Evolutionary conservation across 345 rosid genomes (phyloP).

Genomic region (Bruguiera parviflora): DNA sequence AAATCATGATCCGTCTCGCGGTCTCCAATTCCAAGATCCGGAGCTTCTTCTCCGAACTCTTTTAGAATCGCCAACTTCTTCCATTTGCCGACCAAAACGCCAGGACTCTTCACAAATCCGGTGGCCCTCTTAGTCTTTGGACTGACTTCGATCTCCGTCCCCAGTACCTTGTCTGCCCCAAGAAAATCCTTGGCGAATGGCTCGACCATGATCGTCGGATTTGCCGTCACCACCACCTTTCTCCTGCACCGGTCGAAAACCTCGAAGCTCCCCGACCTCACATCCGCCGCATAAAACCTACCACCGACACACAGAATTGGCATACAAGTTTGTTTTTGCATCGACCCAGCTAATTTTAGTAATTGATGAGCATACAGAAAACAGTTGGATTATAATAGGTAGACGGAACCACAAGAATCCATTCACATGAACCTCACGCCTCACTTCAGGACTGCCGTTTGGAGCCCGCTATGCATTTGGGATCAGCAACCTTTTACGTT

Average conservation of each 20-base stretch:
- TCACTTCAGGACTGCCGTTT: too few species aligned
- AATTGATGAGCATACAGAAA: too few species aligned
- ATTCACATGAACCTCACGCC: not conserved
- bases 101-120: slow-evolving; percentile 84
- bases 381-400: too few species aligned
- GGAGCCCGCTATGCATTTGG: too few species aligned
- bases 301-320: not conserved
- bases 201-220: slow-evolving; percentile 88
- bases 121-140: slow-evolving; percentile 73
- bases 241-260: slow-evolving; percentile 80
- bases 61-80: slow-evolving; percentile 68
- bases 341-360: too few species aligned
- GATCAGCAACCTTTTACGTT: too few species aligned
- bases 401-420: too few species aligned
- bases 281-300: slow-evolving; percentile 90
- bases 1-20: slow-evolving; percentile 79
- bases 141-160: slow-evolving; percentile 91
- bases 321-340: not conserved
- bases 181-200: slow-evolving; percentile 86
- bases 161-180: slow-evolving; percentile 82
- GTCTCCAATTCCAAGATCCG: slow-evolving; percentile 84
- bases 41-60: slow-evolving; percentile 65
- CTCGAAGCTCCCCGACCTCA: slow-evolving; percentile 74
- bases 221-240: slow-evolving; percentile 95
- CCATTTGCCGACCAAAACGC: slow-evolving; percentile 65